Evolutionary conservation across 306 rosid genomes (phyloP), one percentile per base, ranked within the genome.

Genomic region (Lablab purpureus): DNA sequence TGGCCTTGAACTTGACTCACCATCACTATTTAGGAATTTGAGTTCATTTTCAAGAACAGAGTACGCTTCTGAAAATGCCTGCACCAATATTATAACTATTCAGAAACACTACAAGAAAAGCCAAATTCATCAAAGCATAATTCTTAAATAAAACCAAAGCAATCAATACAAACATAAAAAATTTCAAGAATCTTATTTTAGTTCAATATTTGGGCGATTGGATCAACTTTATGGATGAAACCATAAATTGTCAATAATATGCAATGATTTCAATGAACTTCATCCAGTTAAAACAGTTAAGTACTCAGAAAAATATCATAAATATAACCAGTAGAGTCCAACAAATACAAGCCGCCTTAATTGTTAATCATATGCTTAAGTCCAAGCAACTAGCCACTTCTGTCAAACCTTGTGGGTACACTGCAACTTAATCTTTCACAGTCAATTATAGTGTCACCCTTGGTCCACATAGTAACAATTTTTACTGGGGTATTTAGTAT

Each of bases 11-110:
- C 81, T 64, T 51, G 86, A 41, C 54, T 90, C 93, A 8, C 83
- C 90, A 80, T 83, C 88, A 79, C 67, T 67, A 60, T 79, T 76
- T 78, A 93, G 84, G 68, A 85, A 76, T 45, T 84, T 47, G 30
- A 86, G 84, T 86, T 90, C 92, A 74, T 80, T 86, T 87, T 93
- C 97, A 86, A 93, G 84, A 84, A 89, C 82, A 60, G 88, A 82
- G 81, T 90, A 90, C 51, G 98, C 98, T 79, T 93, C 98, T 49
- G 97, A 86, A 84, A 91, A 93, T 36, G 97, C 98, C 98, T 93
- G 81, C 80, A 86, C 7, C 77, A 54, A 67, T 41, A 62, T 7
- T 14, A 47, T 41, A 68, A 76, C 51, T 41, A 10, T 66, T 87
- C 71, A 87, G 83, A 77, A 54, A 54, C 25, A 71, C 3, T 19